Base-by-base conservation (phyloP, 2,329 filamentous ascomycete species). In the Mycosphaerella arachidis region DNA sequence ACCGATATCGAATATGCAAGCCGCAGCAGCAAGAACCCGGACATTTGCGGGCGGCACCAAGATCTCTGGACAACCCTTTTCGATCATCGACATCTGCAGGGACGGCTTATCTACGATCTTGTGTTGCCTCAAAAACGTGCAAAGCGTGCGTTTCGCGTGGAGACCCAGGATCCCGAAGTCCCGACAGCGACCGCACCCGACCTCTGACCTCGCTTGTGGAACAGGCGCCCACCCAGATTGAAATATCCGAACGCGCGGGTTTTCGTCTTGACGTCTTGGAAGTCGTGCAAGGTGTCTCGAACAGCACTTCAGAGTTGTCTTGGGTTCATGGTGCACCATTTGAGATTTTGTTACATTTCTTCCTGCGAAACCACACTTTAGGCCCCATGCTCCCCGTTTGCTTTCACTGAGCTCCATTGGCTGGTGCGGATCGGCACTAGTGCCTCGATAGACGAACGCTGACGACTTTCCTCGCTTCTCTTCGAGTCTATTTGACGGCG, bases 361-460 rank as follows among this genome's bases (percentile, higher is more conserved):
- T 10, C 54, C 29, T 35, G n/a, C 43, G 45, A n/a, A 48, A 56
- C 12, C 29, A n/a, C 29, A n/a, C 29, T 20, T 35, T 48, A 13
- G 30, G 7, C 40, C 48, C 48, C 48, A 52, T 29, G 16, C 5
- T 35, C 24, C 30, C n/a, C 30, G 24, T 31, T 35, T 29, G 29
- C 27, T 9, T 43, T n/a, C 30, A 31, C 16, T 18, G 35, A 7
- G 53, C 51, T 37, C 56, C 33, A 63, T 61, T 58, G 57, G 57
- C 53, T 51, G 53, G 37, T 33, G 31, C 53, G 56, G 60, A 65
- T 66, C 64, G 64, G 58, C 60, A 60, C 64, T 65, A 65, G 57
- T 48, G 54, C 52, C 60, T 53, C 60, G 56, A 64, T 63, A 64
- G 63, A 68, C 63, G 63, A 66, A 58, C 57, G 59, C 59, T 63